A percentile compares a stretch with the other conserved stretches of the same genome.
Evolutionary conservation across 202 grass and related monocot species (phyloP).

Genomic region (Carex sylvatica): DNA sequence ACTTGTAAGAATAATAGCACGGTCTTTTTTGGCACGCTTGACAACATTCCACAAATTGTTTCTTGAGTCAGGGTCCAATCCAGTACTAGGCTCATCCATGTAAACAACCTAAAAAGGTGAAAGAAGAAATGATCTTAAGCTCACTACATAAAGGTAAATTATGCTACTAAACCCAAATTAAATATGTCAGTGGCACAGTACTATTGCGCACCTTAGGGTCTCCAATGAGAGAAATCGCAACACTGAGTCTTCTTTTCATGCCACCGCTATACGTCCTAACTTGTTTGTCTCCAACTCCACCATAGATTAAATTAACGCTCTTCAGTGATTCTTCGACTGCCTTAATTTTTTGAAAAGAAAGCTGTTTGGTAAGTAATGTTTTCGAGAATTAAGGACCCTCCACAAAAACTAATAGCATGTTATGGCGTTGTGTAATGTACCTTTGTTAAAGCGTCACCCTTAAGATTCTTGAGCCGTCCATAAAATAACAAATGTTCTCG

Average conservation of each 20-base stretch:
- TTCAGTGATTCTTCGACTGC: constrained; percentile 72
- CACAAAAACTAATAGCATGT: background rate
- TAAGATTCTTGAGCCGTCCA: constrained; percentile 74
- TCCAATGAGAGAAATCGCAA: constrained; percentile 83
- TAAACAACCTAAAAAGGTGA: constrained; percentile 56
- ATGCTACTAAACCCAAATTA: background rate
- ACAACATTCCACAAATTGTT: constrained; percentile 72
- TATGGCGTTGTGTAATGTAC: constrained; percentile 35
- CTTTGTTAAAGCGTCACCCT: constrained; percentile 38
- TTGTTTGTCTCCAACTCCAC: constrained; percentile 76
- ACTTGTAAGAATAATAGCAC: constrained; percentile 94
- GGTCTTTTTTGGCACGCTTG: constrained; percentile 65
- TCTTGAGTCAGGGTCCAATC: constrained; percentile 81
- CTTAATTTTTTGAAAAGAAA: background rate
- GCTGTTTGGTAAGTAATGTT: background rate
- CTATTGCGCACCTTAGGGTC: constrained; percentile 62
- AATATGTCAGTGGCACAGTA: background rate
- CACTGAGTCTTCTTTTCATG: constrained; percentile 83
- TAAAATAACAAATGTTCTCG: constrained; percentile 90
- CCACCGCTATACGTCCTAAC: constrained; percentile 76
- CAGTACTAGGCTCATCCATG: constrained; percentile 98
- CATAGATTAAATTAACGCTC: constrained; percentile 67
- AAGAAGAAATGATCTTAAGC: background rate
- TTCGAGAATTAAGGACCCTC: background rate
- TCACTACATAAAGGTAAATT: background rate